phyloP scores from a whole-genome alignment of 139 green algal genomes.

The Volvox africanus region DNA sequence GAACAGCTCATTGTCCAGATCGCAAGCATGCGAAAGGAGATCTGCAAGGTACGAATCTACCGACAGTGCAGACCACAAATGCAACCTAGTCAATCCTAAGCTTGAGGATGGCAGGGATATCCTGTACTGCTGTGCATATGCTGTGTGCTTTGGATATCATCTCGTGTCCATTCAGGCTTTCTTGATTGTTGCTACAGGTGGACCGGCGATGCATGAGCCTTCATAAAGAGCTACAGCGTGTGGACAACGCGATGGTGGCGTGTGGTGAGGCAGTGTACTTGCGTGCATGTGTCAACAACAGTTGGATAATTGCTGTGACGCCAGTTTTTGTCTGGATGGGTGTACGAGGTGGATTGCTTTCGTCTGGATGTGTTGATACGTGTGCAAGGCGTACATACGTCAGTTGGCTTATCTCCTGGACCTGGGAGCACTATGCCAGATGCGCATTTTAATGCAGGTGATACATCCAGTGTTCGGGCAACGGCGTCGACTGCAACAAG shows the following conservation, averaged over 20 bases:
- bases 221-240: background rate
- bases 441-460: background rate
- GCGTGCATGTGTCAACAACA: too few species aligned
- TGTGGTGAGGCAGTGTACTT: background rate
- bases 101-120: too few species aligned
- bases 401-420: too few species aligned
- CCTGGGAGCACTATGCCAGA: too few species aligned
- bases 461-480: background rate
- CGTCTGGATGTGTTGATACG: background rate
- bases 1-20: constrained; percentile 15
- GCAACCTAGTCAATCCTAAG: too few species aligned
- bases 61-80: too few species aligned
- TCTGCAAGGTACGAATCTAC: background rate
- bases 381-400: too few species aligned
- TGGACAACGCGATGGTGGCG: background rate
- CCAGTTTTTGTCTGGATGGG: too few species aligned
- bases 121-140: too few species aligned
- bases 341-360: background rate
- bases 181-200: background rate
- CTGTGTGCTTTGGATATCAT: too few species aligned
- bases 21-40: background rate
- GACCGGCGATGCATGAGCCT: constrained; percentile 19
- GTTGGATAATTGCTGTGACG: too few species aligned
- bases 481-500: background rate
- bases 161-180: background rate